Base-by-base conservation (phyloP, 495 filamentous ascomycete genomes). In the Podospora pseudopauciseta region DNA sequence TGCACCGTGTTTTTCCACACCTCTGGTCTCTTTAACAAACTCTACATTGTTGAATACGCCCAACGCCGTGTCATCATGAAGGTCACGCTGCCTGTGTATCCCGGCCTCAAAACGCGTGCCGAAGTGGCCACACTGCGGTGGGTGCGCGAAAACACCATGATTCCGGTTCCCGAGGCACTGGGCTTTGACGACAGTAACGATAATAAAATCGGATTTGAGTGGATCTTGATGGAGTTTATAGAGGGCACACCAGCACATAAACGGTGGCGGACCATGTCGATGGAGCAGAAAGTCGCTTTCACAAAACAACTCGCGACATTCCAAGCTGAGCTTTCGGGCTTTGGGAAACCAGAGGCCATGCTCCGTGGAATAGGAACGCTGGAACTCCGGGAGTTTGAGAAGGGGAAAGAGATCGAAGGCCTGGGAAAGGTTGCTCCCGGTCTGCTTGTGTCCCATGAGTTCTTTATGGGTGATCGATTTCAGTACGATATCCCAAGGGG, bases 61-160 rank as follows among this genome's bases (percentile, higher is more conserved):
- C 4, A 30, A 6, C 30, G 15, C 18, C 30, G 44, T 0, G 62
- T 75, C 23, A 55, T 86, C 20, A 72, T 85, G 63, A 61, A 61
- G 3, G 72, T 84, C 11, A 71, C 78, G 0, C 71, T 85, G 16
- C 84, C 81, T 2, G 77, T 85, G 27, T 75, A 84, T 49, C 83
- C 84, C 7, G 70, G 68, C 54, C 76, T 74, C 67, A 85, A 86
- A 68, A 80, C 74, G 3, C 72, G 72, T 30, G 82, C 82, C 70
- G 84, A 86, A 71, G 84, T 84, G 4, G 80, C 83, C 7, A 86
- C 85, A 3, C 74, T 83, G 54, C 72, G 75, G 5, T 83, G 74
- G 67, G 64, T 86, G n/a, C 70, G 70, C 6, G 63, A 66, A 13
- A 65, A 71, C 61, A 82, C 84, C 18, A 67, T 65, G 0, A 75